phyloP scores from a whole-genome alignment of 2,329 filamentous ascomycete genomes.

The Aureobasidium musti region DNA sequence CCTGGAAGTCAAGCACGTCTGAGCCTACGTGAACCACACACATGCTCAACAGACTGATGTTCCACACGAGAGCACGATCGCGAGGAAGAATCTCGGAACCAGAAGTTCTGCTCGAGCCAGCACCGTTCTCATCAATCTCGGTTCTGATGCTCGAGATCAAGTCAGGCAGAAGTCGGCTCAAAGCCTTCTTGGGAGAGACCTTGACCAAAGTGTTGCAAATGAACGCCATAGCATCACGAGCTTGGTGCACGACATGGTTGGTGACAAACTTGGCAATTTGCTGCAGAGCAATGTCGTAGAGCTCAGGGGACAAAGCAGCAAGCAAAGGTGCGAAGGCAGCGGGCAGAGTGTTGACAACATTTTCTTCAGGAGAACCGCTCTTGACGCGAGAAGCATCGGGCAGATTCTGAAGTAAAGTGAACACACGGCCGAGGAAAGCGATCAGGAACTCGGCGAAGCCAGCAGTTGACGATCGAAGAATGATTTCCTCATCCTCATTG shows the following conservation, averaged over 20 bases:
- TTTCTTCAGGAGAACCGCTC: conserved; percentile 91
- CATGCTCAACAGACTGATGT: conserved; percentile 96
- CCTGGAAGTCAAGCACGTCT: conserved; percentile 83
- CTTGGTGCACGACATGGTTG: conserved; percentile 94
- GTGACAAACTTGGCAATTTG: conserved; percentile 91
- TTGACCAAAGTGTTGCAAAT: conserved; percentile 97
- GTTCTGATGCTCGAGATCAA: conserved; percentile 88
- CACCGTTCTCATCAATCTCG: conserved; percentile 95
- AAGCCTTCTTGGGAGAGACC: conserved; percentile 87
- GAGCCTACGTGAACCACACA: conserved; percentile 93
- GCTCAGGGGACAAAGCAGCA: conserved; percentile 84
- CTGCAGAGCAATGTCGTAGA: conserved; percentile 88
- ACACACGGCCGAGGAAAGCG: conserved; percentile 88
- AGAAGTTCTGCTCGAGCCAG: conserved; percentile 89
- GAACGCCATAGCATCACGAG: conserved; percentile 96
- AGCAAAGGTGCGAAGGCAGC: conserved; percentile 89
- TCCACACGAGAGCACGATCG: conserved; percentile 92
- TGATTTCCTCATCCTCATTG: conserved; percentile 82
- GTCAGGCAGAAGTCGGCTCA: conserved; percentile 88
- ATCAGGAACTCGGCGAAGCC: conserved; percentile 91
- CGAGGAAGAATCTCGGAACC: conserved; percentile 91
- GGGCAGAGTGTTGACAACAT: conserved; percentile 92
- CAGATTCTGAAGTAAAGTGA: conserved; percentile 91
- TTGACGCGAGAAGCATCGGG: conserved; percentile 86
- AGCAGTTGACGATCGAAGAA: conserved; percentile 89